Evolutionary conservation across 2,329 filamentous ascomycete genomes (phyloP), one percentile per base, ranked within the genome.

Genomic region (Fusarium albosuccineum): DNA sequence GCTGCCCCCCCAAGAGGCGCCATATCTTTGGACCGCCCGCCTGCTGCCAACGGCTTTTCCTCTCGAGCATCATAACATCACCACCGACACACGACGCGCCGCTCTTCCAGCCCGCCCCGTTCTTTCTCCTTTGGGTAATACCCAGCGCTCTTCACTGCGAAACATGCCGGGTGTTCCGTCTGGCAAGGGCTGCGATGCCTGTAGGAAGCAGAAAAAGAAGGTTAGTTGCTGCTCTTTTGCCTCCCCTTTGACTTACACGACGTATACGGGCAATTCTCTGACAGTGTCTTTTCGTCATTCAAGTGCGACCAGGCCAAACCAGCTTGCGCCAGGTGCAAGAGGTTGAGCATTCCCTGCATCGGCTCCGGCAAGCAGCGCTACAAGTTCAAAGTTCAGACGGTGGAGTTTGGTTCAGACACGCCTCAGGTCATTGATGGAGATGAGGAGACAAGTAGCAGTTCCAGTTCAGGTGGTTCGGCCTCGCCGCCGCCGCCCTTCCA

Each of bases 181-280:
- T 9, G 80, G 82, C 51, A 80, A 81, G 59, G 84, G 82, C 34
- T 86, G 84, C 64, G 82, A 86, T 57, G 82, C 77, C 13, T 86
- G 83, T 67, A 80, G 83, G 34, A 82, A 79, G 64, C 81, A 84
- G 64, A 86, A 85, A 79, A 86, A 86, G 73, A 86, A 85, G 80
- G 84, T 83, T 72, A 13, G 71, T 57, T 2, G 3, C 17, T 33
- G 11, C 11, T 33, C 30, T 33, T 11, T 14, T 5, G 10, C 39
- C 27, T n/a, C 7, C 22, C 22, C 3, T 22, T 22, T 22, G 22
- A 22, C 22, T 22, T 22, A 22, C 22, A 22, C 22, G 22, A 22
- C 22, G 22, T 22, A 22, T 22, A 22, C 22, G 22, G 22, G 22
- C 22, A 22, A 4, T 17, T 17, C 3, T 50, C 39, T 55, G 41